These are phyloP conservation scores for Diddensiella caesifluorescens DNA, from an alignment of 805 yeast genomes.

Conservation along the genomic window DNA sequence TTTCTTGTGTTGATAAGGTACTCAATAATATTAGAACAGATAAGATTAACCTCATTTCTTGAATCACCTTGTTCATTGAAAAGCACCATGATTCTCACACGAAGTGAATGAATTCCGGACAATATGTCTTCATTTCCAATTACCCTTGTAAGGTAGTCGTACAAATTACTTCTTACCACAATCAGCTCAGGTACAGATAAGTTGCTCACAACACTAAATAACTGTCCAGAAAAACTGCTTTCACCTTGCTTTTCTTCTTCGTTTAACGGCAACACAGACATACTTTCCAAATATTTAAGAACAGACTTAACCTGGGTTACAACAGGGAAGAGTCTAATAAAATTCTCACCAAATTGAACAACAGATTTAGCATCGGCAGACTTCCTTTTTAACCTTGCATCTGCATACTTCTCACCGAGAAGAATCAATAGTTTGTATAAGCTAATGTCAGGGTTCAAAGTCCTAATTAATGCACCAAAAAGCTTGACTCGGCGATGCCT, in stretches of 20 bases:
- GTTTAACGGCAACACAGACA: constrained; percentile 27
- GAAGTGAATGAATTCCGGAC: constrained; percentile 43
- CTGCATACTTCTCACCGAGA: constrained; percentile 72
- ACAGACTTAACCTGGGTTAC: constrained; percentile 44
- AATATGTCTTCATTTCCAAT: constrained; percentile 35
- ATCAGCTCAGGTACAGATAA: constrained; percentile 38
- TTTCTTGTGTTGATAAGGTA: constrained; percentile 6
- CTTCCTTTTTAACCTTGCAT: constrained; percentile 49
- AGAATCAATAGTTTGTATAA: constrained; percentile 70
- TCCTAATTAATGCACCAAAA: constrained; percentile 71
- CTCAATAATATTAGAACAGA: constrained; percentile 15
- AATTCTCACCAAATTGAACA: constrained; percentile 66
- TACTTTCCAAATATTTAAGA: constrained; percentile 22
- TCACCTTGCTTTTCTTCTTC: constrained; percentile 33
- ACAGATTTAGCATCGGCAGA: constrained; percentile 60
- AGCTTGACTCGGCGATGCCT: constrained; percentile 89
- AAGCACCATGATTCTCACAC: constrained; percentile 46
- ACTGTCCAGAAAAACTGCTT: constrained; percentile 15
- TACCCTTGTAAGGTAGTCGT: constrained; percentile 53
- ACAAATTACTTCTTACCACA: constrained; percentile 45
- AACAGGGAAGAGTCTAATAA: constrained; percentile 63
- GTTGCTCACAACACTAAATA: constrained; percentile 1
- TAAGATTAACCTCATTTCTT: constrained; percentile 1
- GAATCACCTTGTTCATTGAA: constrained; percentile 10
- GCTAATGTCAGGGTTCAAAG: constrained; percentile 63